Evolutionary conservation across 176 grass and related monocot genomes (phyloP), one percentile per base, ranked within the genome.

Genomic region (Oryza meridionalis): DNA sequence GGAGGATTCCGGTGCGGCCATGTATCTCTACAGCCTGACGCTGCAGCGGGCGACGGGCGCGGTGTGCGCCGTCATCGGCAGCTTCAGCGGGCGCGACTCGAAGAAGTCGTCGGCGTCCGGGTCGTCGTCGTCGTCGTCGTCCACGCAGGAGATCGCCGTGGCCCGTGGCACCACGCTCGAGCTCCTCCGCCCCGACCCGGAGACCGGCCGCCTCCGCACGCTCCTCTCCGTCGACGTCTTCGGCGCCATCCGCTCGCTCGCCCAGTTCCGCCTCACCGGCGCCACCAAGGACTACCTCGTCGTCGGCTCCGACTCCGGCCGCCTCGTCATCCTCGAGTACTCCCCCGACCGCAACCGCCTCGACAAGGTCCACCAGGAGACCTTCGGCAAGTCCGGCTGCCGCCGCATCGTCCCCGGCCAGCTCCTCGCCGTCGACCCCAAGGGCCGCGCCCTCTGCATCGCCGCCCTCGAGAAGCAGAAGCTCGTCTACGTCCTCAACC

Each of bases 401-500:
- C 87, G 96, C 68, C 85, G 96, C 77, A 96, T 99, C 68, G 93
- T 99, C 33, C 96, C 93, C 0, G 96, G 93, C n/a, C 93, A 94
- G 91, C 94, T 91, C 62, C 83, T 94, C 21, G 90, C 96, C 7
- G 93, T 96, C 2, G 96, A 99, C 79, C 96, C 96, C 66, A 99
- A 99, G 85, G 96, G 96, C 25, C 93, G 93, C 14, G 96, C 96
- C 15, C 88, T 96, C 27, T 96, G 94, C 91, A 77, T 96, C 45
- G 96, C 89, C 7, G 96, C 96, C 40, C 85, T 90, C 69, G 96
- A 99, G 88, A 99, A 99, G 91, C 93, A 99, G 86, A 99, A 99
- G 87, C 91, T 96, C 16, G 91, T 99, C 22, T 96, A 99, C 88
- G 93, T 99, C 37, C 89, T 99, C 73, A 99, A 96, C 78, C 87